Evolutionary conservation across 2,329 filamentous ascomycete genomes (phyloP), one percentile per base, ranked within the genome.

Genomic region (Lomentospora prolificans): DNA sequence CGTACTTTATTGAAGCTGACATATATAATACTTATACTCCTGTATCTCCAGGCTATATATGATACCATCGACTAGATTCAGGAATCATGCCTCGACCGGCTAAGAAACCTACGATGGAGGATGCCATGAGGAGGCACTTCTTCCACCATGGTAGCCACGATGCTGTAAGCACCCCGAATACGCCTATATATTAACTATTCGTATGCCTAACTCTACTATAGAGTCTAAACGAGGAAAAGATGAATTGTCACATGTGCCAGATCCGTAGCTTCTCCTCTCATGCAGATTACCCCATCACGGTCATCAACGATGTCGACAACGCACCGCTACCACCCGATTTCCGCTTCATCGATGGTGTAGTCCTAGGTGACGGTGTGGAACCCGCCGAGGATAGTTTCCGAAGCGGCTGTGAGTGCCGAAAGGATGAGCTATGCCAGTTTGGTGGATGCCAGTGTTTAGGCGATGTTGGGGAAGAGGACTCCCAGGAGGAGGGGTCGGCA

Each of bases 401-500:
- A 59, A 77, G 76, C 55, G 89, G 89, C 2, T 95, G 89, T 65
- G 70, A 78, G 50, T 95, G 89, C 63, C 67, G 64, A 1, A 70
- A 79, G 2, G 75, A 81, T 52, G 75, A 78, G 62, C 78, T 82
- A 3, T 91, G 89, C 64, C 83, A 87, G 64, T 88, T 84, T 61
- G 75, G 72, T 36, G 74, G 70, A 24, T 95, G 89, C 64, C 73
- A 77, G 8, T 94, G 89, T 60, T 75, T 90, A n/a, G 84, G 80
- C 24, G 79, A 84, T 8, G 76, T 75, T 0, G 69, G 75, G 39
- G 69, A 73, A 3, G 61, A 66, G 33, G 67, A 65, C 33, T 55
- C 51, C 59, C 57, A 62, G 65, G 70, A 58, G 10, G 61, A 55
- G n/a, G 57, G 59, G 10, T 28, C 24, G n/a, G 24, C 48, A 33